A percentile compares a stretch with the other conserved stretches of the same genome.
phyloP scores from a whole-genome alignment of 2,329 filamentous ascomycete species.

The Fusarium pininemorale region DNA sequence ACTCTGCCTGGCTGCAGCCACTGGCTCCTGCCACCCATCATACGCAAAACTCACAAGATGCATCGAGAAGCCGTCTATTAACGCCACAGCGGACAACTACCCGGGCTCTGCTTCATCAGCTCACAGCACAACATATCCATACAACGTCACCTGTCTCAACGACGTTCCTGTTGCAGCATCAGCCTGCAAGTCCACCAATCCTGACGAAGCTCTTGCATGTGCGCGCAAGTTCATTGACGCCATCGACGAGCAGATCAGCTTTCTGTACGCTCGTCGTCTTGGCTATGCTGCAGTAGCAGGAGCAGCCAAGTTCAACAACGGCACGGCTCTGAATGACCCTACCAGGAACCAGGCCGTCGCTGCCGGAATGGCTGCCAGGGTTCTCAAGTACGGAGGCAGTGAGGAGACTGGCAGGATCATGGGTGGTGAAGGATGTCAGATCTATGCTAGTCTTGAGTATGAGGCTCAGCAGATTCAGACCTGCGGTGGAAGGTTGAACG shows the following conservation, averaged over 20 bases:
- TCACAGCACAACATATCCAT: background rate
- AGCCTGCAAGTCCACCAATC: background rate
- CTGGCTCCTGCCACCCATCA: background rate
- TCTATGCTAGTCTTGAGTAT: slow-evolving; percentile 28
- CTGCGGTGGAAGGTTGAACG: background rate
- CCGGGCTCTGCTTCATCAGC: background rate
- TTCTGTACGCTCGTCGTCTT: slow-evolving; percentile 22
- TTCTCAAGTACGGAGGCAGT: slow-evolving; percentile 24
- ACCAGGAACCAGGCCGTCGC: slow-evolving; percentile 19
- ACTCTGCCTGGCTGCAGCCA: background rate
- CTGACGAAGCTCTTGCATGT: background rate
- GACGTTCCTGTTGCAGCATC: slow-evolving; percentile 10
- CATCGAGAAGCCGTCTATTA: background rate
- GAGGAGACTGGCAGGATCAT: slow-evolving; percentile 19
- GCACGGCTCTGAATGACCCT: slow-evolving; percentile 8
- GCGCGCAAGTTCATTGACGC: slow-evolving; percentile 27
- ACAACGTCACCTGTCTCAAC: slow-evolving; percentile 45
- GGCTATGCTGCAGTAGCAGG: slow-evolving; percentile 29
- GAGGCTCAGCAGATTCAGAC: background rate
- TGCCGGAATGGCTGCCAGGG: slow-evolving; percentile 19
- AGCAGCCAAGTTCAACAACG: slow-evolving; percentile 7
- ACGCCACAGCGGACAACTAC: background rate
- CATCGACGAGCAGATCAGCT: slow-evolving; percentile 30
- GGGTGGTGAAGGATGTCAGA: slow-evolving; percentile 30
- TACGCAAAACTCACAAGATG: background rate